These are phyloP conservation scores for Lipomyces lipofer DNA, from an alignment of 805 yeast genomes.

Conservation along the genomic window DNA sequence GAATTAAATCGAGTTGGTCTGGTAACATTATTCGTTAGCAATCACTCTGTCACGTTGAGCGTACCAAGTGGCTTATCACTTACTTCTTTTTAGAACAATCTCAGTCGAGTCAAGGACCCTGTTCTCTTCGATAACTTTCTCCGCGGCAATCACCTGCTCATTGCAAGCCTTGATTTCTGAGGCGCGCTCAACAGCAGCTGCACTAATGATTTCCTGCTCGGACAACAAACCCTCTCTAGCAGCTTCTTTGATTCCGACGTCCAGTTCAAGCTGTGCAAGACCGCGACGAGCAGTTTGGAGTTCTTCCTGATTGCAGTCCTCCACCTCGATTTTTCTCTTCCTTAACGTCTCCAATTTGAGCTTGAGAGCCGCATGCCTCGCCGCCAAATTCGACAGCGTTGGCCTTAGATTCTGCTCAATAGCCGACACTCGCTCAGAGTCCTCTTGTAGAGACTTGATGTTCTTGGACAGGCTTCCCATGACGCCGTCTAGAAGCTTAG, in stretches of 20 bases:
- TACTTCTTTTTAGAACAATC: constrained; percentile 18
- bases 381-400: constrained; percentile 15
- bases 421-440: constrained; percentile 25
- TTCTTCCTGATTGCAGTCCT: constrained; percentile 28
- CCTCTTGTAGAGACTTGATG: constrained; percentile 27
- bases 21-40: not conserved
- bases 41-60: not conserved
- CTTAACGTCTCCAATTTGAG: constrained; percentile 28
- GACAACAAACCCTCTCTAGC: not conserved
- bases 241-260: constrained; percentile 6
- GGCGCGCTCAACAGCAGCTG: constrained; percentile 16
- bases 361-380: constrained; percentile 26
- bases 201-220: constrained; percentile 5
- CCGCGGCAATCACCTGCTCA: constrained; percentile 29
- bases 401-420: constrained; percentile 12
- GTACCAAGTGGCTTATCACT: not conserved
- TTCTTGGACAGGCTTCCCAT: constrained; percentile 37
- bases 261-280: constrained; percentile 20
- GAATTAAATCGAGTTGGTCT: not conserved
- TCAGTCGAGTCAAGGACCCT: constrained; percentile 31
- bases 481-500: constrained; percentile 51
- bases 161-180: constrained; percentile 23
- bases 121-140: constrained; percentile 27
- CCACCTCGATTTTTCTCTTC: constrained; percentile 19
- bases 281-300: constrained; percentile 21